Evolutionary conservation across 2,329 filamentous ascomycete genomes (phyloP).

Genomic region (Penicillium polonicum): DNA sequence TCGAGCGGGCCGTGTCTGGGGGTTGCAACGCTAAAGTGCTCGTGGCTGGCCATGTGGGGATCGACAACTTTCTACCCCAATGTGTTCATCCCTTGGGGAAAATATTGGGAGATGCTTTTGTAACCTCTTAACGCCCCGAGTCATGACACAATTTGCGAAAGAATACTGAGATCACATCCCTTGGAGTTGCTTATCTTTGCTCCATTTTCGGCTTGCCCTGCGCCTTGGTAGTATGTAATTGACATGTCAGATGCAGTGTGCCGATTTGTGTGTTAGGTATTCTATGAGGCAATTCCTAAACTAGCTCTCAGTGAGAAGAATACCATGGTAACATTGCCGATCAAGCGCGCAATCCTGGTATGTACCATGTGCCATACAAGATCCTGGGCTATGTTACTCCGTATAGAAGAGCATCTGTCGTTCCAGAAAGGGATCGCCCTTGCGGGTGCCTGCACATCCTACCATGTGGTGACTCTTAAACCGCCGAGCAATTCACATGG

Average conservation of each 20-base stretch:
- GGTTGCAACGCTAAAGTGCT: conserved; percentile 3
- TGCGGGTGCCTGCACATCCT: neutral
- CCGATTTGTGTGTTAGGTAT: neutral
- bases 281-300: neutral
- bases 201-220: neutral
- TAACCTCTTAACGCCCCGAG: neutral
- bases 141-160: neutral
- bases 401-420: neutral
- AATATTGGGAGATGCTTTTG: neutral
- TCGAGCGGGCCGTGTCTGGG: neutral
- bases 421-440: neutral
- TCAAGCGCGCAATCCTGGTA: neutral
- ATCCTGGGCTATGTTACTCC: neutral
- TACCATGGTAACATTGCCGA: neutral
- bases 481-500: neutral
- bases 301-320: neutral
- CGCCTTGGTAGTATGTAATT: neutral
- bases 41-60: conserved; percentile 18
- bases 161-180: neutral
- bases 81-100: neutral
- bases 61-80: neutral
- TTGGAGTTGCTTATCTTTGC: neutral
- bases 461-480: neutral
- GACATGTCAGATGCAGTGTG: neutral
- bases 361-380: neutral